phyloP scores from a whole-genome alignment of 1,284 basidiomycete species.

The Taiwanofungus camphoratus region DNA sequence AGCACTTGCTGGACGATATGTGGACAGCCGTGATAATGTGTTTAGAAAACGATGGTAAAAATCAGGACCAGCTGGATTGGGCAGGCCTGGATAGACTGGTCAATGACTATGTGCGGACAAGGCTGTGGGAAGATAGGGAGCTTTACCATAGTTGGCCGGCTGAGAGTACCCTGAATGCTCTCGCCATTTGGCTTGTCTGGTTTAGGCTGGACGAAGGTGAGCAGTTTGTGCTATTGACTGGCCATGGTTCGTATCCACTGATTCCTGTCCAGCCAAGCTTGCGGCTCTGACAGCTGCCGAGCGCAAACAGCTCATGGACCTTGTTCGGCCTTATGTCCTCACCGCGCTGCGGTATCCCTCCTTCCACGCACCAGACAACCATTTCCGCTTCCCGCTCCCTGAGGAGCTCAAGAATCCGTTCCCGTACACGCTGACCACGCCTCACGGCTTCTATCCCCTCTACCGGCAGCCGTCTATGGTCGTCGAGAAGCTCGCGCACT shows the following conservation, averaged over 20 bases:
- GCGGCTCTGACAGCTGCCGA: constrained; percentile 16
- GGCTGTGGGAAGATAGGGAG: constrained; percentile 39
- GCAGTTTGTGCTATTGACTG: constrained; percentile 17
- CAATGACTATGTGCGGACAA: constrained; percentile 36
- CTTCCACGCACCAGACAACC: constrained; percentile 53
- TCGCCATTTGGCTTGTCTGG: constrained; percentile 62
- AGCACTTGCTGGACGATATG: constrained; percentile 36
- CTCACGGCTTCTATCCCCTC: constrained; percentile 53
- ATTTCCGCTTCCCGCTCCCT: constrained; percentile 47
- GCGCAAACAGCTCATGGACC: constrained; percentile 38
- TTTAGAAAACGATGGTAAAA: constrained; percentile 73
- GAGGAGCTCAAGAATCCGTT: constrained; percentile 11
- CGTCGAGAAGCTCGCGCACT: constrained; percentile 31
- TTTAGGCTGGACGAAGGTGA: constrained; percentile 44
- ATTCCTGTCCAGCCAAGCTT: constrained; percentile 36
- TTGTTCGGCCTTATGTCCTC: constrained; percentile 54
- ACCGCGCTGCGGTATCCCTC: constrained; percentile 43
- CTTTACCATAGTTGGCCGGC: constrained; percentile 46
- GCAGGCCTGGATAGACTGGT: constrained; percentile 44
- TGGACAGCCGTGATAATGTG: constrained; percentile 58
- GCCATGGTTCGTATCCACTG: not conserved
- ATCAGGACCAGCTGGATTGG: constrained; percentile 50
- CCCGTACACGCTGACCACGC: constrained; percentile 39
- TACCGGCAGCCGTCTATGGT: constrained; percentile 36
- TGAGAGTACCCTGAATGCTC: constrained; percentile 42